Conservation (phyloP, 192 early-diverging fungal genomes). For the Podila epicladia region DNA sequence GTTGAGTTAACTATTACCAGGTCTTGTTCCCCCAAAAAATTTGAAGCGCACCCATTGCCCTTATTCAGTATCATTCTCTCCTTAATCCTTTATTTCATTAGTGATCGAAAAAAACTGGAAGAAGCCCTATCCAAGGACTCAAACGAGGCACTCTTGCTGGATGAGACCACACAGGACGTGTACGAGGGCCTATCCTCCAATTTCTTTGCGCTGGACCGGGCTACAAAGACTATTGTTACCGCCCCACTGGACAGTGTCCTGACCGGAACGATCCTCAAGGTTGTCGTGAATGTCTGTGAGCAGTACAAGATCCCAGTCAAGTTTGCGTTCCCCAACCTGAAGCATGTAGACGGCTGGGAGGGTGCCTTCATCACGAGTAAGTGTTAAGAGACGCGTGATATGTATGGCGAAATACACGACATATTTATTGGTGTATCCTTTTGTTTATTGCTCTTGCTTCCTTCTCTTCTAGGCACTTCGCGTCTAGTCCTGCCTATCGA, state of each 20-base stretch:
- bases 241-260: conserved; percentile 70
- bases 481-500: conserved; percentile 64
- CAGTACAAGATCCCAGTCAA: conserved; percentile 58
- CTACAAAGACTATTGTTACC: conserved; percentile 45
- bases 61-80: no score
- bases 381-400: background rate
- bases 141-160: conserved; percentile 69
- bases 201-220: conserved; percentile 63
- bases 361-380: conserved; percentile 77
- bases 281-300: conserved; percentile 66
- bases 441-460: background rate
- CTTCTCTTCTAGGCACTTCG: conserved; percentile 56
- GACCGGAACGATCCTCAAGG: conserved; percentile 71
- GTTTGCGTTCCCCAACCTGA: conserved; percentile 63
- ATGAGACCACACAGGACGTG: conserved; percentile 61
- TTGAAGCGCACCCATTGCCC: background rate
- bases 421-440: background rate
- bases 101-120: conserved; percentile 63
- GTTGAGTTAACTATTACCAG: no score
- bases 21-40: background rate
- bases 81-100: conserved; percentile 7
- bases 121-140: conserved; percentile 51
- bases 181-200: conserved; percentile 80
- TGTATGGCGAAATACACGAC: background rate
- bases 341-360: conserved; percentile 62